Evolutionary conservation across 208 protist species (phyloP), one percentile per base, ranked within the genome.

Genomic region (Trypanosoma lewisi): DNA sequence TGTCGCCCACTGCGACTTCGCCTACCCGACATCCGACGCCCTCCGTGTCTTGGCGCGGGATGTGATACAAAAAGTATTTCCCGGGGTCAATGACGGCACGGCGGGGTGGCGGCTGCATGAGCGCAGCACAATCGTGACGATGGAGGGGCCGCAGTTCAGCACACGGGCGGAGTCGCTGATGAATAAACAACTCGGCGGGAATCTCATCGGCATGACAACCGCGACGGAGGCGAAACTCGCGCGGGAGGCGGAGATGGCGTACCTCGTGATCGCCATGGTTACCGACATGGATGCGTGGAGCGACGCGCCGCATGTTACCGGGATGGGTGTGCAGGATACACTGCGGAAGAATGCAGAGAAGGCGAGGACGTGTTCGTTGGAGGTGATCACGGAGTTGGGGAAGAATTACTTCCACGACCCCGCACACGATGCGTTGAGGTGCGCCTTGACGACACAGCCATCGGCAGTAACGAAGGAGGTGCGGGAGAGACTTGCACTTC

Each of bases 221-320:
- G 77, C 78, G 7, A 91, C 91, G 19, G 92, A 97, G 70, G 88
- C 89, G 8, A 84, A 87, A 72, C 87, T 98, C 16, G 95, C 91
- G 11, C 77, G 87, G 9, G 95, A 98, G 73, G 91, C 91, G 41
- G 95, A 96, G 66, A 95, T 98, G 5, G 80, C 78, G 21, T 97
- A 96, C 68, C 67, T 78, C 39, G 73, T 70, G 16, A 70, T 97
- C 53, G 93, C 83, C 34, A 90, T 94, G 81, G 87, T 96, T n/a
- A 98, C 93, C n/a, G 95, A 98, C 78, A 96, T 95, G 79, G 95
- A 98, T 64, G 81, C 85, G 39, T 98, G 95, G 93, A 82, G 75
- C 53, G 86, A 96, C 41, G 78, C 64, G 2, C 78, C 80, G 48
- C 83, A 93, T 51, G 93, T 96, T 17, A 75, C 83, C 56, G 78